Percentiles rank a stretch among this genome's conserved stretches.
phyloP scores from a whole-genome alignment of 2,329 filamentous ascomycete genomes.

The Epichloe baconii region DNA sequence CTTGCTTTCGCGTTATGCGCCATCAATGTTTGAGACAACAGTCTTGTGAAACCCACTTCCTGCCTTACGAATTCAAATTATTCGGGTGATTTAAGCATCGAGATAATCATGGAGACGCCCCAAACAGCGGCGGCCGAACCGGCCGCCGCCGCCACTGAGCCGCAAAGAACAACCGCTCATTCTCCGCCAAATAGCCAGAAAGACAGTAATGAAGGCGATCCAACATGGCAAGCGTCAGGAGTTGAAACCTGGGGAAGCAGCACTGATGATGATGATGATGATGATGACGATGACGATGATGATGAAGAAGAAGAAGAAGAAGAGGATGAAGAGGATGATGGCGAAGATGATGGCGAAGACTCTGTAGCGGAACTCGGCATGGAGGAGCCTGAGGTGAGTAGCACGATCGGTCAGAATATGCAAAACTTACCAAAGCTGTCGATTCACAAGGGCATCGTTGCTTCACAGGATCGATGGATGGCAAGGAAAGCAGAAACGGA shows the following conservation, averaged over 20 bases:
- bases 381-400: background rate
- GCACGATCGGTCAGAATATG: background rate
- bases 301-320: too few species aligned
- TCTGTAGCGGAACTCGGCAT: background rate
- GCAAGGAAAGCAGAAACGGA: background rate
- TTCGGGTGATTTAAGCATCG: too few species aligned
- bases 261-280: background rate
- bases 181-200: background rate
- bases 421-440: background rate
- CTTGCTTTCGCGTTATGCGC: background rate
- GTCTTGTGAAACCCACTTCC: too few species aligned
- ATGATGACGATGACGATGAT: background rate
- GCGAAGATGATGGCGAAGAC: background rate
- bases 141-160: background rate
- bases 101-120: background rate
- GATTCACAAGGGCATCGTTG: background rate
- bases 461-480: background rate
- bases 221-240: background rate
- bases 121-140: background rate
- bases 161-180: background rate
- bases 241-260: conserved; percentile 2
- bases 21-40: background rate
- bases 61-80: too few species aligned
- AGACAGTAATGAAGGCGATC: background rate
- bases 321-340: background rate